phyloP scores from a whole-genome alignment of 2,329 filamentous ascomycete genomes.

The Alternaria incomplexa region DNA sequence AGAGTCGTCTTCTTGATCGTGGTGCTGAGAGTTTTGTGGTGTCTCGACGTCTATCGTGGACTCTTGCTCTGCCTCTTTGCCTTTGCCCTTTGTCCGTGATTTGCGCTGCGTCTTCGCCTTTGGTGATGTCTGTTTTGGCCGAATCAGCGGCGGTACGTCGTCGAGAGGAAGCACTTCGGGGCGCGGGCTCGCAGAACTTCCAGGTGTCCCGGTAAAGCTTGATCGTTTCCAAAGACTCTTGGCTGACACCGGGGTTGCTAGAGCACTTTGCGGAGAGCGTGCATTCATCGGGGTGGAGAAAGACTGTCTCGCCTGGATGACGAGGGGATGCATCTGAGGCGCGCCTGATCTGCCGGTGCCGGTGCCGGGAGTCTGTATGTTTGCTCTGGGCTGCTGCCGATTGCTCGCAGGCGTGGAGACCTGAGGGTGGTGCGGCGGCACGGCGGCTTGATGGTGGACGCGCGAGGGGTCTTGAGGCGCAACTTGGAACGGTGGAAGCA shows the following conservation, averaged over 20 bases:
- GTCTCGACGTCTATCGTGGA: conserved; percentile 15
- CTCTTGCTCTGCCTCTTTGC: conserved; percentile 30
- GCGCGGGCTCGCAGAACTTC: conserved; percentile 24
- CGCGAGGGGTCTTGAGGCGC: conserved; percentile 52
- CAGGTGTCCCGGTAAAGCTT: conserved; percentile 20
- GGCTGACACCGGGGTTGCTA: conserved; percentile 37
- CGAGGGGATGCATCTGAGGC: conserved; percentile 31
- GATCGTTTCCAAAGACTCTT: conserved; percentile 40
- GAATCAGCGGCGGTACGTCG: conserved; percentile 26
- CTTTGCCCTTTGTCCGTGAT: conserved; percentile 32
- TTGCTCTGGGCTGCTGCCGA: conserved; percentile 19
- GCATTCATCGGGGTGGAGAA: conserved; percentile 35
- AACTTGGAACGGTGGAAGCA: conserved; percentile 57
- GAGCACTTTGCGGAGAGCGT: conserved; percentile 33
- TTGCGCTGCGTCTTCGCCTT: conserved; percentile 36
- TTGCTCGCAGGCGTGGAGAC: conserved; percentile 37
- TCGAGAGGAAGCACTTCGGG: conserved; percentile 38
- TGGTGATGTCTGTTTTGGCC: conserved; percentile 21
- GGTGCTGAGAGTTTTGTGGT: conserved; percentile 20
- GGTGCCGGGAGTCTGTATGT: conserved; percentile 22
- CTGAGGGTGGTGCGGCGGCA: conserved; percentile 33
- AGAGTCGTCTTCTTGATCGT: conserved; percentile 31
- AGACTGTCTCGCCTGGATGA: conserved; percentile 29
- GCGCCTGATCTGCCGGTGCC: conserved; percentile 18
- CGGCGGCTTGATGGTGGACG: conserved; percentile 41